phyloP scores from a whole-genome alignment of 1,139 yeast species.

The Geotrichum candidum region DNA sequence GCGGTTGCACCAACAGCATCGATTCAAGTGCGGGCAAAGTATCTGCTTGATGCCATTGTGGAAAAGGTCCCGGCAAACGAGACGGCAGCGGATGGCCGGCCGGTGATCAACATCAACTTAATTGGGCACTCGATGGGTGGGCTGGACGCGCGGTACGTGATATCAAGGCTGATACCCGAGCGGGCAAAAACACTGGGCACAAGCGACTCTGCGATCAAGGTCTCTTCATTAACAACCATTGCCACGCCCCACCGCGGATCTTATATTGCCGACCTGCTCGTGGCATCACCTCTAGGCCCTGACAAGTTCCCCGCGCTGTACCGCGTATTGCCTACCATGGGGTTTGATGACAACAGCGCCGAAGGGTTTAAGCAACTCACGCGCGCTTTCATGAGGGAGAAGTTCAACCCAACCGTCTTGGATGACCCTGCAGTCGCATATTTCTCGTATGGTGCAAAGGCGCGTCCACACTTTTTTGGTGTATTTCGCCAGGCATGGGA shows the following conservation, averaged over 20 bases:
- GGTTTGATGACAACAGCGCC: slow-evolving; percentile 20
- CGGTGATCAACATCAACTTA: slow-evolving; percentile 44
- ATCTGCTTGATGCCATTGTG: slow-evolving; percentile 49
- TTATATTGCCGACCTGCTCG: slow-evolving; percentile 69
- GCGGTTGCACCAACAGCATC: slow-evolving; percentile 80
- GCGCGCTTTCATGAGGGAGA: slow-evolving; percentile 42
- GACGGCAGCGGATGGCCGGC: slow-evolving; percentile 20
- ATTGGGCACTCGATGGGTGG: slow-evolving; percentile 98
- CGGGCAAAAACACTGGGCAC: slow-evolving; percentile 20
- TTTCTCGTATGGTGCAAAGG: slow-evolving; percentile 77
- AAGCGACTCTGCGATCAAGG: slow-evolving; percentile 17
- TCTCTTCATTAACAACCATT: slow-evolving; percentile 66
- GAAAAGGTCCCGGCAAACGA: slow-evolving; percentile 34
- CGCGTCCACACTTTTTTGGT: slow-evolving; percentile 57
- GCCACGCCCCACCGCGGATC: slow-evolving; percentile 89
- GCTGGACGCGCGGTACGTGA: slow-evolving; percentile 70
- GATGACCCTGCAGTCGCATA: slow-evolving; percentile 62
- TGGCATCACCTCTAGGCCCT: slow-evolving; percentile 28
- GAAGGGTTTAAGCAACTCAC: slow-evolving; percentile 43
- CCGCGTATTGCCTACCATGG: slow-evolving; percentile 2
- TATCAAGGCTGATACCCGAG: slow-evolving; percentile 46
- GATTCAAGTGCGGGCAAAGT: slow-evolving; percentile 62
- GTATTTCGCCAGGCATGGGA: slow-evolving; percentile 60
- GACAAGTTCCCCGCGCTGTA: slow-evolving; percentile 13
- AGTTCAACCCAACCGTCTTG: slow-evolving; percentile 48